Evolutionary conservation across 2,329 filamentous ascomycete genomes (phyloP).

Genomic region (Pseudogymnoascus sp.): DNA sequence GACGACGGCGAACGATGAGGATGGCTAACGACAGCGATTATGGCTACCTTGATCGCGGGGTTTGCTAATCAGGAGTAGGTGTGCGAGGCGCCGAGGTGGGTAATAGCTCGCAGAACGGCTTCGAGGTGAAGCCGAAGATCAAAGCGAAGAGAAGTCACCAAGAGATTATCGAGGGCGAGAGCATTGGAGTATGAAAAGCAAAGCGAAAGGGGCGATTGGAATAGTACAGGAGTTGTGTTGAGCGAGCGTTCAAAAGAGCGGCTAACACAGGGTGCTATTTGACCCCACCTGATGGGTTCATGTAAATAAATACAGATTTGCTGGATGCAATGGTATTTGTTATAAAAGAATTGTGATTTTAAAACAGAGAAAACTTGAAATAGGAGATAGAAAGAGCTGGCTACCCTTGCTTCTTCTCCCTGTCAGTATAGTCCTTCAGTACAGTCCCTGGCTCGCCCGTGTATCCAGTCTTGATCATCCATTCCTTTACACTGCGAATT

Average conservation of each 20-base stretch:
- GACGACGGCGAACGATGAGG: not conserved
- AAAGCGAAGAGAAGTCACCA: no score
- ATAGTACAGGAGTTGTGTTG: not conserved
- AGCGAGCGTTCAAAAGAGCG: not conserved
- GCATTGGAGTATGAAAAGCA: not conserved
- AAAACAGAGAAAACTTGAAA: no score
- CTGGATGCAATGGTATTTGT: not conserved
- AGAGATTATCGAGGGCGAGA: not conserved
- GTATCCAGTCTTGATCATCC: conserved; percentile 17
- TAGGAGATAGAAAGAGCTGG: not conserved
- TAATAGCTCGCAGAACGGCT: not conserved
- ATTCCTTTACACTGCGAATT: conserved; percentile 16
- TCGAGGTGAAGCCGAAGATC: not conserved
- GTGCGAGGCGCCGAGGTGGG: not conserved
- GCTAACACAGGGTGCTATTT: conserved; percentile 4
- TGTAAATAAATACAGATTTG: conserved; percentile 4
- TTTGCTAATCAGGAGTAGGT: not conserved
- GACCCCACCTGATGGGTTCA: not conserved
- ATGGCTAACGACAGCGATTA: not conserved
- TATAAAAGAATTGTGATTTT: not conserved
- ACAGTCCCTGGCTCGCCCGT: conserved; percentile 14
- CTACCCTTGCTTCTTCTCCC: not conserved
- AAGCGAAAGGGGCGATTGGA: not conserved
- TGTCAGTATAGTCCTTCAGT: conserved; percentile 15
- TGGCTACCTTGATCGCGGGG: conserved; percentile 1